A percentile compares a stretch with the other conserved stretches of the same genome.
Evolutionary conservation across 2,329 filamentous ascomycete species (phyloP).

Genomic region (Fusarium sp.): DNA sequence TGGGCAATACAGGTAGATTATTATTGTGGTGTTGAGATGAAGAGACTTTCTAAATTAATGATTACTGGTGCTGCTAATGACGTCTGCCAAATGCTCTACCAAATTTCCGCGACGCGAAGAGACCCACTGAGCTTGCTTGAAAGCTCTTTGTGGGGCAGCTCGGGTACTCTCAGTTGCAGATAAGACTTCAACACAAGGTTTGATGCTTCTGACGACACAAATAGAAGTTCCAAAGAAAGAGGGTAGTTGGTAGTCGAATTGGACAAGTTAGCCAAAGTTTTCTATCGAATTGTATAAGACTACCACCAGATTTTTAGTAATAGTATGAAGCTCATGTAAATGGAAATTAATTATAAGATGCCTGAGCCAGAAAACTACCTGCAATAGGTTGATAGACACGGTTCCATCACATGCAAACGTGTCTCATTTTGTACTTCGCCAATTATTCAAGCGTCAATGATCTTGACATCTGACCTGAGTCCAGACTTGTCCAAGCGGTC

Average conservation of each 20-base stretch:
- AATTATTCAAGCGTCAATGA: conserved; percentile 46
- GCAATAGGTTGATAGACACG: too few relatives aligned
- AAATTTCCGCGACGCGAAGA: conserved; percentile 33
- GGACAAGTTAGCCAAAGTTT: neutral
- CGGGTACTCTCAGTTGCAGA: too few relatives aligned
- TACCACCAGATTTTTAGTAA: too few relatives aligned
- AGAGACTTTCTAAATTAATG: conserved; percentile 39
- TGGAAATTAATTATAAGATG: neutral
- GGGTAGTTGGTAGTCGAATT: neutral
- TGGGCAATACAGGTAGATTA: conserved; percentile 26
- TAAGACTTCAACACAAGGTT: too few relatives aligned
- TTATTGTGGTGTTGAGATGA: conserved; percentile 26
- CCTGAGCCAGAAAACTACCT: too few relatives aligned
- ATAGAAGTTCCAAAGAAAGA: neutral
- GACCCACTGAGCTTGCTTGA: conserved; percentile 1
- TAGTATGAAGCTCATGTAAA: neutral
- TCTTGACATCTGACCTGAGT: conserved; percentile 70
- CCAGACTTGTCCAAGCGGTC: conserved; percentile 72
- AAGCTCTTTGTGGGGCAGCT: conserved; percentile 12
- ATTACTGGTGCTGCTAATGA: conserved; percentile 37
- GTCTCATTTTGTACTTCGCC: neutral
- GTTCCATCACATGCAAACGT: conserved; percentile 12
- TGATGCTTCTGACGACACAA: neutral
- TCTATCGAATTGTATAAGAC: neutral
- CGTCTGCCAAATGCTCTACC: conserved; percentile 41